Evolutionary conservation across 2,329 filamentous ascomycete species (phyloP).

Genomic region (Apiospora saccharicola): DNA sequence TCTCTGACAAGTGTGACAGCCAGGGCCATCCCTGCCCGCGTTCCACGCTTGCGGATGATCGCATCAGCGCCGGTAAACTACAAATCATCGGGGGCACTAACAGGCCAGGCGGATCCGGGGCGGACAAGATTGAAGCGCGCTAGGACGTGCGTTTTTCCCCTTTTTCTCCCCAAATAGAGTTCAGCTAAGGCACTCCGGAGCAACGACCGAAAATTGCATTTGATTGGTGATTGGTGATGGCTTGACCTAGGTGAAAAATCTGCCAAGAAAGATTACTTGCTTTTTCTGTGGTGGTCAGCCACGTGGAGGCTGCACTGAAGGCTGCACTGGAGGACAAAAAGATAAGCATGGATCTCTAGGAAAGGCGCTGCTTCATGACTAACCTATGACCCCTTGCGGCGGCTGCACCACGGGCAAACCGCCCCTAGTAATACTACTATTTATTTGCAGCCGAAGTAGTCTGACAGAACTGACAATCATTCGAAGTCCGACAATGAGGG

Average conservation of each 20-base stretch:
- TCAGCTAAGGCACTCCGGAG: background rate
- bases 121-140: background rate
- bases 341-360: too few species aligned
- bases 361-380: too few species aligned
- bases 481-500: too few species aligned
- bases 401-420: too few species aligned
- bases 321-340: too few species aligned
- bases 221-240: too few species aligned
- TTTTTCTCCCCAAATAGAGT: background rate
- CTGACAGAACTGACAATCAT: too few species aligned
- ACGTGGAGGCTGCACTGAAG: too few species aligned
- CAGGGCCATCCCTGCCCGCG: background rate
- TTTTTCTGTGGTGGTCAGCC: too few species aligned
- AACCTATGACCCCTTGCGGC: too few species aligned
- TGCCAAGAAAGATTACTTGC: background rate
- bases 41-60: background rate
- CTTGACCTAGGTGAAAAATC: background rate
- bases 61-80: constrained; percentile 4
- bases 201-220: background rate
- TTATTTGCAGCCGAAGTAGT: too few species aligned
- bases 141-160: background rate
- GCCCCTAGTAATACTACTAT: too few species aligned
- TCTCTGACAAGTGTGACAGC: background rate
- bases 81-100: background rate
- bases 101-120: background rate